phyloP scores from a whole-genome alignment of 2,329 filamentous ascomycete species.

The Penicillium sp. region DNA sequence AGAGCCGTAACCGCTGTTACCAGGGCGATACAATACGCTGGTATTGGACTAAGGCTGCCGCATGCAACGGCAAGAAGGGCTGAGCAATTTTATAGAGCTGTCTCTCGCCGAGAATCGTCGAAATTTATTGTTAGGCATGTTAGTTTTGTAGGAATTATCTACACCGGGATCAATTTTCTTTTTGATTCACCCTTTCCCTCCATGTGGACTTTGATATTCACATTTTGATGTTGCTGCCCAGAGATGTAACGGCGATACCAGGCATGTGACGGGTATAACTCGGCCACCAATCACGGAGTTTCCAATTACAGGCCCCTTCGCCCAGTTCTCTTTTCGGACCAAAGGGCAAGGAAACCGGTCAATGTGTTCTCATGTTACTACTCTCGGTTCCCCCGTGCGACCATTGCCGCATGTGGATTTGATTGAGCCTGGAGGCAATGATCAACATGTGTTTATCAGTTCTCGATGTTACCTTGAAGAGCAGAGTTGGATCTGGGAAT shows the following conservation, averaged over 20 bases:
- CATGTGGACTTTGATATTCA: neutral
- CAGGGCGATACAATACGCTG: slow-evolving; percentile 33
- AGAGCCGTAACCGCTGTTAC: slow-evolving; percentile 42
- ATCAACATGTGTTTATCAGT: neutral
- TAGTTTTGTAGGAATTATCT: no score
- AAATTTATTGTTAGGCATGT: neutral
- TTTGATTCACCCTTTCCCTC: neutral
- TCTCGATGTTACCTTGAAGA: neutral
- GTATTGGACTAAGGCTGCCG: slow-evolving; percentile 24
- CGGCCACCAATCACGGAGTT: slow-evolving; percentile 24
- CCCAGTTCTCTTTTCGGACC: slow-evolving; percentile 15
- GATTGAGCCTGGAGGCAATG: neutral
- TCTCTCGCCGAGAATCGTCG: neutral
- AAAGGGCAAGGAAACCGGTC: slow-evolving; percentile 12
- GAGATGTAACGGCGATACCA: slow-evolving; percentile 25
- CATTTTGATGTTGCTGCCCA: neutral
- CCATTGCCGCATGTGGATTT: slow-evolving; percentile 11
- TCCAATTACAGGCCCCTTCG: slow-evolving; percentile 18
- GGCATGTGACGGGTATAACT: slow-evolving; percentile 26
- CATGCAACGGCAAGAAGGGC: slow-evolving; percentile 32
- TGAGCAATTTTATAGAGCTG: slow-evolving; percentile 14
- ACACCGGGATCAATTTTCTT: neutral
- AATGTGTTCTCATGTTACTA: slow-evolving; percentile 3
- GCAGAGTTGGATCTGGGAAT: neutral
- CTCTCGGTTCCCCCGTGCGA: slow-evolving; percentile 16